Evolutionary conservation across 768 basidiomycete species (phyloP).

Genomic region (Leccinum olivaceopallidum): DNA sequence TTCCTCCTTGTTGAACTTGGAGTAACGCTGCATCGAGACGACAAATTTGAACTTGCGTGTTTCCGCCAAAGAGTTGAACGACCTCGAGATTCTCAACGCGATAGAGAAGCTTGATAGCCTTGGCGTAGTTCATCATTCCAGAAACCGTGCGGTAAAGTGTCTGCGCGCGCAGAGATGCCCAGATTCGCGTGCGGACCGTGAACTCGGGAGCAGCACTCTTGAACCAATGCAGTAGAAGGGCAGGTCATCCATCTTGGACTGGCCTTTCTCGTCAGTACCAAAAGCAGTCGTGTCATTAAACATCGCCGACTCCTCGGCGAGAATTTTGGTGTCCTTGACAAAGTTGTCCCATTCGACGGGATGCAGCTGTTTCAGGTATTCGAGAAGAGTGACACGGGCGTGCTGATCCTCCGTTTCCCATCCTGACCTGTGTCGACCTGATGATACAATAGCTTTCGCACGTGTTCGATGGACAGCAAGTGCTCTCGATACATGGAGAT

Average conservation of each 20-base stretch:
- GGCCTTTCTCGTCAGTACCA: conserved; percentile 78
- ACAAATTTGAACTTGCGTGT: conserved; percentile 99
- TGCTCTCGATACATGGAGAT: conserved; percentile 99
- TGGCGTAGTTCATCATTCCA: conserved; percentile 99
- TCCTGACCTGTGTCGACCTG: conserved; percentile 85
- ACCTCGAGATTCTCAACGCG: conserved; percentile 99
- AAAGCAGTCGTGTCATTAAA: conserved; percentile 77
- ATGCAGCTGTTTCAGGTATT: conserved; percentile 98
- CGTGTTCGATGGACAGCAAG: conserved; percentile 97
- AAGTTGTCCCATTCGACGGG: conserved; percentile 99
- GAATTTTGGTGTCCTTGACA: conserved; percentile 98
- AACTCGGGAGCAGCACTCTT: conserved; percentile 98
- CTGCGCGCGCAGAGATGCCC: conserved; percentile 89
- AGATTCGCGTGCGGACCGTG: conserved; percentile 93
- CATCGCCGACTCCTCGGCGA: conserved; percentile 92
- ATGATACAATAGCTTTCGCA: conserved; percentile 96
- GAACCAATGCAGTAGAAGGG: conserved; percentile 98
- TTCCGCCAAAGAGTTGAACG: conserved; percentile 95
- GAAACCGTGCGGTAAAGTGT: conserved; percentile 98
- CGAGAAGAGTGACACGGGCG: conserved; percentile 93
- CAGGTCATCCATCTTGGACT: conserved; percentile 84
- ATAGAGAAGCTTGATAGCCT: conserved; percentile 98
- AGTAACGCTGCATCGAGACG: conserved; percentile 99
- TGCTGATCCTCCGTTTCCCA: conserved; percentile 93
- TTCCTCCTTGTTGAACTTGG: conserved; percentile 99